Conservation (phyloP, 352 stramenopile genomes). For the Pythium brassicae region DNA sequence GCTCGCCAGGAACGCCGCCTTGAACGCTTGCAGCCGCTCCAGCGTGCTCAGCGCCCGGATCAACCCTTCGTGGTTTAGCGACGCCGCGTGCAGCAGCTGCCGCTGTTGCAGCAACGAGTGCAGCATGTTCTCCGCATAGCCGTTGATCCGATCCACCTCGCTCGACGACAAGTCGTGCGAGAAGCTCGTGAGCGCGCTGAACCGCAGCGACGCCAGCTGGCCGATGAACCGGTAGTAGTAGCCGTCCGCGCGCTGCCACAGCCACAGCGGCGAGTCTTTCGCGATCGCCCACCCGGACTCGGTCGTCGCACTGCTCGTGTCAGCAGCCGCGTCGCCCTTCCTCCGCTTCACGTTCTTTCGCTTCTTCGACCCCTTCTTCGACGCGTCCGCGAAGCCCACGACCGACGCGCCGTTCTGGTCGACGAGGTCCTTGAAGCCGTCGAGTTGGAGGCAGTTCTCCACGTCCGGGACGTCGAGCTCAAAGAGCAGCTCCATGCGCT, state of each 20-base stretch:
- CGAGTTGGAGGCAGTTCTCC: conserved; percentile 77
- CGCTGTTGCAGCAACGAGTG: conserved; percentile 86
- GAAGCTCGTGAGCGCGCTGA: conserved; percentile 74
- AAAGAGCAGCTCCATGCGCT: conserved; percentile 80
- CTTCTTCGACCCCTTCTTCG: conserved; percentile 22
- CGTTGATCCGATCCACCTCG: conserved; percentile 85
- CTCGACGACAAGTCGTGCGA: conserved; percentile 79
- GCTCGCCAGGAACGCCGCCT: conserved; percentile 13
- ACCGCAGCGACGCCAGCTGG: conserved; percentile 75
- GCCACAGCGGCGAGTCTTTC: conserved; percentile 70
- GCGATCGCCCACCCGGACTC: conserved; percentile 6
- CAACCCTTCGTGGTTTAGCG: conserved; percentile 70
- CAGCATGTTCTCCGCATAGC: conserved; percentile 89
- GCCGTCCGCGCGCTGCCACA: conserved; percentile 80
- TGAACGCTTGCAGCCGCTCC: conserved; percentile 42
- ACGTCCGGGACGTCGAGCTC: conserved; percentile 80
- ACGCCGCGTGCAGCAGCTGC: conserved; percentile 63
- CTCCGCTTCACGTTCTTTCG: conserved; percentile 28
- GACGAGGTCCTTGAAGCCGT: conserved; percentile 46
- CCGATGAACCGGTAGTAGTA: conserved; percentile 89
- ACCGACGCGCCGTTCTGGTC: conserved; percentile 17
- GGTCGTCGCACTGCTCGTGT: not conserved
- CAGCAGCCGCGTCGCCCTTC: conserved; percentile 17
- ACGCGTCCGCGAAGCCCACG: conserved; percentile 10
- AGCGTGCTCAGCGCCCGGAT: conserved; percentile 47